Evolutionary conservation across 139 green algal species (phyloP).

Genomic region (Raphidocelis subcapitata): DNA sequence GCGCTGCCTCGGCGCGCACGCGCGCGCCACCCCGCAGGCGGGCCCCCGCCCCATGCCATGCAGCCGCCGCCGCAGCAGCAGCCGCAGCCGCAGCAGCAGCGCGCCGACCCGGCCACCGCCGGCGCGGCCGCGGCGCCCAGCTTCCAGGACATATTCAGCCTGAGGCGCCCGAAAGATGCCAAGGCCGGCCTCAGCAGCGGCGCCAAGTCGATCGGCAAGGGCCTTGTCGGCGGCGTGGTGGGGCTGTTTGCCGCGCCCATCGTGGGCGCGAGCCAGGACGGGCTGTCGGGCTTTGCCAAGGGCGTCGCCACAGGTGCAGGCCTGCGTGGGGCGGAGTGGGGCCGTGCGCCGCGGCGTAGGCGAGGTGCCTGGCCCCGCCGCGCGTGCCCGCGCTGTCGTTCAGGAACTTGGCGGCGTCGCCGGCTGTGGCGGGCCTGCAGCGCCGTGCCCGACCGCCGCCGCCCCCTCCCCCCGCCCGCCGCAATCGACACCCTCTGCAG

Average conservation of each 20-base stretch:
- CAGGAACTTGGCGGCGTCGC: no score
- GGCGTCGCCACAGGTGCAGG: conserved; percentile 61
- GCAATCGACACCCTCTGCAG: conserved; percentile 21
- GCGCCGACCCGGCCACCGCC: no score
- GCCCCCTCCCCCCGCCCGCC: no score
- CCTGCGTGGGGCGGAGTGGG: background rate
- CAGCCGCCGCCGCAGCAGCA: no score
- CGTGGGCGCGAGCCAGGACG: conserved; percentile 61
- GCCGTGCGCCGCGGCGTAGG: background rate
- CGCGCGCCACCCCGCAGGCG: no score
- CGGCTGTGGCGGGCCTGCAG: no score
- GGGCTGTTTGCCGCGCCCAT: conserved; percentile 72
- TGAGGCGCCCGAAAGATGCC: conserved; percentile 50
- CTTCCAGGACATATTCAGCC: conserved; percentile 69
- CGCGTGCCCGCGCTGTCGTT: background rate
- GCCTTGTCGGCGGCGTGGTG: conserved; percentile 51
- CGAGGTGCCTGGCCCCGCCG: no score
- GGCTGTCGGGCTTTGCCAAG: conserved; percentile 70
- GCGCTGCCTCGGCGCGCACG: no score
- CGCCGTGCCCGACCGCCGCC: no score
- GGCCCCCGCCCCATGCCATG: no score
- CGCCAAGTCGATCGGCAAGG: conserved; percentile 43
- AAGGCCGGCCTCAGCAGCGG: conserved; percentile 47
- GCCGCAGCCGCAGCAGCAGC: no score
- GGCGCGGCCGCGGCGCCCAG: no score